phyloP scores from a whole-genome alignment of 306 rosid genomes.

The Medicago lupulina region DNA sequence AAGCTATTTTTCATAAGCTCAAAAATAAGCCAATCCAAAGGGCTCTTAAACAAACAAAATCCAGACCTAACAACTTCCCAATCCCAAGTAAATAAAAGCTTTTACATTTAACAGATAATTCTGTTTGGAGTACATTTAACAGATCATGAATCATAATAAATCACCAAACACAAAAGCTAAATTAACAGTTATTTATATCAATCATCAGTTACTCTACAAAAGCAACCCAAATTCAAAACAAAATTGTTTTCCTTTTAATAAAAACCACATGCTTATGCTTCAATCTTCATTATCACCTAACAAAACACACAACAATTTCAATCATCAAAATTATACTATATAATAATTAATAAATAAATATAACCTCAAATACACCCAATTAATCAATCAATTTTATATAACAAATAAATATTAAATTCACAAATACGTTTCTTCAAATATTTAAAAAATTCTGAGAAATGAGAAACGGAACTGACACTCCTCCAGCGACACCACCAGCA shows the following conservation, averaged over 20 bases:
- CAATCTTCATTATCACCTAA: conserved; percentile 11
- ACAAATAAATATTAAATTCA: background rate
- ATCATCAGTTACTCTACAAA: conserved; percentile 7
- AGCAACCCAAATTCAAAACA: background rate
- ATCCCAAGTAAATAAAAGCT: conserved; percentile 3
- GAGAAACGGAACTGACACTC: conserved; percentile 82
- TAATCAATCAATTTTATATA: background rate
- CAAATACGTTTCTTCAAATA: no score
- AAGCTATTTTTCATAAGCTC: no score
- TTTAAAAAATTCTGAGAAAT: background rate
- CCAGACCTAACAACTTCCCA: background rate
- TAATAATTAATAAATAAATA: background rate
- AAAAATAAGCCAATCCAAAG: no score
- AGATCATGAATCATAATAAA: conserved; percentile 16
- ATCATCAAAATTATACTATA: background rate
- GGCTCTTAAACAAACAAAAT: background rate
- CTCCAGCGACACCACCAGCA: conserved; percentile 99
- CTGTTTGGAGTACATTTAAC: conserved; percentile 3
- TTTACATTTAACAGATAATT: background rate
- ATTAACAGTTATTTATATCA: background rate
- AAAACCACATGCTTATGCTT: conserved; percentile 24
- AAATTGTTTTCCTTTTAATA: background rate
- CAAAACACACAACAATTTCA: conserved; percentile 20
- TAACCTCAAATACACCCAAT: conserved; percentile 12
- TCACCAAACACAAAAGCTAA: conserved; percentile 24